Evolutionary conservation across 306 rosid genomes (phyloP).

Genomic region (Trifolium subterraneum): DNA sequence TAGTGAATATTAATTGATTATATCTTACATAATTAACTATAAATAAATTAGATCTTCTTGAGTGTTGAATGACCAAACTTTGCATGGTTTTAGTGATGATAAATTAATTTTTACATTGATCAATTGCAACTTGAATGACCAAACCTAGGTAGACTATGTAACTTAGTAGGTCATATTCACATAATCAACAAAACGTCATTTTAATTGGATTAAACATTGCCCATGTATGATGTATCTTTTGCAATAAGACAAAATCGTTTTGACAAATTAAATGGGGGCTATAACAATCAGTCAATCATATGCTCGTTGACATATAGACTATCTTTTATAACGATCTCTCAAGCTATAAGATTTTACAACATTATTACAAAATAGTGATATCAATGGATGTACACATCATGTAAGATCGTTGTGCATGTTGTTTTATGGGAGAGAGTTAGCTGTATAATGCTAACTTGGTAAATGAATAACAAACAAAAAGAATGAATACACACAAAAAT

Average conservation of each 20-base stretch:
- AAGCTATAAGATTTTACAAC: not conserved
- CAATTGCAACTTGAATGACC: conserved; percentile 4
- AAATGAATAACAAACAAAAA: not conserved
- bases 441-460: not conserved
- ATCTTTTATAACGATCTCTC: not conserved
- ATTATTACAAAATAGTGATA: not conserved
- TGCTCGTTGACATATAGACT: conserved; percentile 1
- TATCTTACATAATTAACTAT: not conserved
- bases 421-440: not conserved
- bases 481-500: not conserved
- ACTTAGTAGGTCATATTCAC: not conserved
- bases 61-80: conserved; percentile 1
- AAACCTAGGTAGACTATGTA: not conserved
- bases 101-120: not conserved
- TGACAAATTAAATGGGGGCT: not conserved
- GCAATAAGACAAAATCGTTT: not conserved
- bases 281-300: conserved; percentile 10
- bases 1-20: not conserved
- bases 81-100: not conserved
- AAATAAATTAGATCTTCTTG: not conserved
- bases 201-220: not conserved
- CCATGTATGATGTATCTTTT: not conserved
- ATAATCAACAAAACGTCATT: conserved; percentile 13
- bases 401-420: not conserved
- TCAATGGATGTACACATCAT: not conserved